Percentiles rank a stretch among this genome's conserved stretches.
These are phyloP conservation scores for Kwoniella bestiolae DNA, from an alignment of 768 basidiomycete species.

Conservation along the genomic window DNA sequence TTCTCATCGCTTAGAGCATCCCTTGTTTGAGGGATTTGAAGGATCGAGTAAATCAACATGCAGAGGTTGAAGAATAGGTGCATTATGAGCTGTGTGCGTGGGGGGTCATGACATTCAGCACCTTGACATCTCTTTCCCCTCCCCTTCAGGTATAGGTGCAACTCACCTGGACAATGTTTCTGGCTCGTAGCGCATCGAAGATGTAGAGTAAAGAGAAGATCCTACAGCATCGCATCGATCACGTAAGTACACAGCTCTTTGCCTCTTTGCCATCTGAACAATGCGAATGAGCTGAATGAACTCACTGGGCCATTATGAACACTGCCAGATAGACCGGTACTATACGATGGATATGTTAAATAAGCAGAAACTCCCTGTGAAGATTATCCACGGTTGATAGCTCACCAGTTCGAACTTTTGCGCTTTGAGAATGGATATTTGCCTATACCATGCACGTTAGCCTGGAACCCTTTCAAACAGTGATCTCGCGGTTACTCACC, in stretches of 20 bases:
- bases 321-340: conserved; percentile 45
- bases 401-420: conserved; percentile 27
- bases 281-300: background rate
- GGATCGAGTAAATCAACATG: conserved; percentile 40
- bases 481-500: conserved; percentile 9
- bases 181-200: conserved; percentile 43
- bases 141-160: background rate
- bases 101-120: background rate
- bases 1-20: conserved; percentile 29
- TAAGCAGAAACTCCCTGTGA: background rate
- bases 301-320: conserved; percentile 48
- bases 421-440: conserved; percentile 27
- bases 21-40: conserved; percentile 47
- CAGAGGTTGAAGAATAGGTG: conserved; percentile 41
- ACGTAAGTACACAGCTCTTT: background rate
- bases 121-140: background rate
- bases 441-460: background rate
- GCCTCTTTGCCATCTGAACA: background rate
- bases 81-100: conserved; percentile 29
- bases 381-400: no score
- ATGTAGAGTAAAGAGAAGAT: conserved; percentile 74
- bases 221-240: conserved; percentile 61
- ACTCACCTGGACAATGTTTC: conserved; percentile 44
- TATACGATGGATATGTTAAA: background rate
- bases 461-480: background rate